phyloP scores from a whole-genome alignment of 1,139 yeast species.

The Yamadazyma siamensis region DNA sequence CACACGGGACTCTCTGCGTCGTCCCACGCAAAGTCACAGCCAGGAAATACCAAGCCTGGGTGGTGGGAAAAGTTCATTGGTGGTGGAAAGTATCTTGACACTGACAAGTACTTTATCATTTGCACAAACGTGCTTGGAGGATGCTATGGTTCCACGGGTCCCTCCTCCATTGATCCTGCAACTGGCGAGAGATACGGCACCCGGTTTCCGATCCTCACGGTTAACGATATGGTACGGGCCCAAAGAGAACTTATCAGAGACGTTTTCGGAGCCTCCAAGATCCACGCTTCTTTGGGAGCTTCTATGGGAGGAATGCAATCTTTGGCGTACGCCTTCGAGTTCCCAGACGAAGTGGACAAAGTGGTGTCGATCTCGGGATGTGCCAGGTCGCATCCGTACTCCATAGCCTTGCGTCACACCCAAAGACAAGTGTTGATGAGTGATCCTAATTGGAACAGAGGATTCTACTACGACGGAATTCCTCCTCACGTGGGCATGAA shows the following conservation, averaged over 20 bases:
- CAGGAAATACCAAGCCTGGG: conserved; percentile 66
- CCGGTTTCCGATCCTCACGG: conserved; percentile 78
- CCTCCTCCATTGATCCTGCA: conserved; percentile 76
- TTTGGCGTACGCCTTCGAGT: conserved; percentile 81
- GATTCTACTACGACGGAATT: conserved; percentile 71
- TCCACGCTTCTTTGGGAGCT: conserved; percentile 83
- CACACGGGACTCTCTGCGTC: conserved; percentile 94
- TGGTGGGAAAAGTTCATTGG: conserved; percentile 98
- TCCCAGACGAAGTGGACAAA: conserved; percentile 70
- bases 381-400: conserved; percentile 90
- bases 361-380: conserved; percentile 83
- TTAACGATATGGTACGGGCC: conserved; percentile 89
- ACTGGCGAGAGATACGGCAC: conserved; percentile 72
- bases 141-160: conserved; percentile 94
- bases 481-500: conserved; percentile 97
- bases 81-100: conserved; percentile 74
- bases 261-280: conserved; percentile 57
- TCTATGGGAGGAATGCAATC: conserved; percentile 99
- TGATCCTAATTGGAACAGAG: conserved; percentile 93
- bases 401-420: conserved; percentile 89
- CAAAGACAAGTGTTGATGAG: conserved; percentile 93
- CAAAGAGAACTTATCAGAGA: conserved; percentile 67
- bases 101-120: conserved; percentile 73
- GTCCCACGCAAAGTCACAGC: conserved; percentile 89
- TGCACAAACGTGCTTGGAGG: conserved; percentile 94